Percentiles rank a stretch among this genome's conserved stretches.
These are phyloP conservation scores for Tinospora cordifolia DNA, from an alignment of 164 flowering plant species.

Conservation along the genomic window DNA sequence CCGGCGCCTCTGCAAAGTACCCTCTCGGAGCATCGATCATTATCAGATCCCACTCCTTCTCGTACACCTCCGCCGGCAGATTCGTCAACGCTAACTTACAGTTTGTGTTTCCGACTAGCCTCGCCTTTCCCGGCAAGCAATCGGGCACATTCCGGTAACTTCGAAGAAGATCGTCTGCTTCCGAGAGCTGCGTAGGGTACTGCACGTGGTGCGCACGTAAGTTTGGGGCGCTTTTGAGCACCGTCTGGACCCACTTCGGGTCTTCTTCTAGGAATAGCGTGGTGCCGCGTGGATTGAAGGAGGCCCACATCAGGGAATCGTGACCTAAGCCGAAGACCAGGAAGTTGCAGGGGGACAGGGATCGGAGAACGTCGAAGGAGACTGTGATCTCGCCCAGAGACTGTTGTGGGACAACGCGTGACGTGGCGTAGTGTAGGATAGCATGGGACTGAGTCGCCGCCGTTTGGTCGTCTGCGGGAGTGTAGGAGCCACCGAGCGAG, in stretches of 20 bases:
- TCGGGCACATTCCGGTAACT: slow-evolving; percentile 26
- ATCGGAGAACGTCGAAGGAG: slow-evolving; percentile 26
- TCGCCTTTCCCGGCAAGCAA: slow-evolving; percentile 25
- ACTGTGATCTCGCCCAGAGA: slow-evolving; percentile 22
- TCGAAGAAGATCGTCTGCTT: slow-evolving; percentile 44
- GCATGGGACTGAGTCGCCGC: slow-evolving; percentile 15
- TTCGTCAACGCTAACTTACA: slow-evolving; percentile 47
- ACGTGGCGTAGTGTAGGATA: slow-evolving; percentile 39
- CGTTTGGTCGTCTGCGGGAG: neutral
- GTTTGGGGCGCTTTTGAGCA: slow-evolving; percentile 38
- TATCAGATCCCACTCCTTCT: slow-evolving; percentile 70
- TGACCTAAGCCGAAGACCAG: slow-evolving; percentile 44
- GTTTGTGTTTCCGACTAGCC: slow-evolving; percentile 30
- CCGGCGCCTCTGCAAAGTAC: slow-evolving; percentile 56
- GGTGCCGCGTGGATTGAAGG: slow-evolving; percentile 32
- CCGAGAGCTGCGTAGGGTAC: slow-evolving; percentile 46
- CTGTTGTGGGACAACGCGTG: slow-evolving; percentile 28
- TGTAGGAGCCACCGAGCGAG: neutral
- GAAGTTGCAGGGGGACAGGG: slow-evolving; percentile 30
- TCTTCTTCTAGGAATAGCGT: slow-evolving; percentile 62
- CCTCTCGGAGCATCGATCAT: slow-evolving; percentile 88
- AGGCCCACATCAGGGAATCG: slow-evolving; percentile 40
- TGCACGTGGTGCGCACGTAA: slow-evolving; percentile 41
- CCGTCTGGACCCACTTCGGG: slow-evolving; percentile 49
- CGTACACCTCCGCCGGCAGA: slow-evolving; percentile 55